Evolutionary conservation across 441 rosid species (phyloP).

Genomic region (Euphorbia schlechtendalii): DNA sequence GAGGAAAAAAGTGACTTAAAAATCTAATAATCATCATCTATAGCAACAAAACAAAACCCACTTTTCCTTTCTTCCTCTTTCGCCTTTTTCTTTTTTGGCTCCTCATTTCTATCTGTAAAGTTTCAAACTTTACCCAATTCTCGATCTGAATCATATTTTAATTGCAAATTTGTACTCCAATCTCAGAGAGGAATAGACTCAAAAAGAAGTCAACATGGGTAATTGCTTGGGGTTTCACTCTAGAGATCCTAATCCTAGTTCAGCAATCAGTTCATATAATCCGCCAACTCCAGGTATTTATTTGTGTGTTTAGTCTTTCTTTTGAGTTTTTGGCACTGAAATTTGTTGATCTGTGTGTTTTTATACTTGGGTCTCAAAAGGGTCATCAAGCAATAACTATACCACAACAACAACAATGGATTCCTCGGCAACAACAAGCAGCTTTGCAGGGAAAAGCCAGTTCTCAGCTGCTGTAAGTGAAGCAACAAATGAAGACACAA

Average conservation of each 20-base stretch:
- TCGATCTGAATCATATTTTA: too few species aligned
- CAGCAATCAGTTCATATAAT: conserved; percentile 8
- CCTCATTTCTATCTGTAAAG: not conserved
- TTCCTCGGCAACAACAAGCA: conserved; percentile 29
- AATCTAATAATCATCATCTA: not conserved
- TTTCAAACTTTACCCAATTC: not conserved
- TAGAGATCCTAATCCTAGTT: conserved; percentile 13
- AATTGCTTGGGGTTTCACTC: conserved; percentile 33
- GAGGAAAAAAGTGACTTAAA: not conserved
- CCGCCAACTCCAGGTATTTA: conserved; percentile 26
- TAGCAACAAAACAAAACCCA: not conserved
- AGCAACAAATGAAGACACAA: conserved; percentile 21
- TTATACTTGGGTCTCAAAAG: conserved; percentile 15
- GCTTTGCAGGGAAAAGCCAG: conserved; percentile 36
- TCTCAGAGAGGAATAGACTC: not conserved
- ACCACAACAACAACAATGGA: conserved; percentile 27
- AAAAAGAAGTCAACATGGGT: conserved; percentile 31
- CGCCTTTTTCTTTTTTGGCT: not conserved
- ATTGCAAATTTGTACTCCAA: too few species aligned
- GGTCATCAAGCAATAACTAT: conserved; percentile 20
- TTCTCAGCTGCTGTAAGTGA: conserved; percentile 45
- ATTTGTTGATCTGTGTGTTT: not conserved
- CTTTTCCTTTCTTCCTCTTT: not conserved
- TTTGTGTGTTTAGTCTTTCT: not conserved
- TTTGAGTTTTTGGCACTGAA: not conserved